phyloP scores from a whole-genome alignment of 1,284 basidiomycete species.

The Vanrija sp. region DNA sequence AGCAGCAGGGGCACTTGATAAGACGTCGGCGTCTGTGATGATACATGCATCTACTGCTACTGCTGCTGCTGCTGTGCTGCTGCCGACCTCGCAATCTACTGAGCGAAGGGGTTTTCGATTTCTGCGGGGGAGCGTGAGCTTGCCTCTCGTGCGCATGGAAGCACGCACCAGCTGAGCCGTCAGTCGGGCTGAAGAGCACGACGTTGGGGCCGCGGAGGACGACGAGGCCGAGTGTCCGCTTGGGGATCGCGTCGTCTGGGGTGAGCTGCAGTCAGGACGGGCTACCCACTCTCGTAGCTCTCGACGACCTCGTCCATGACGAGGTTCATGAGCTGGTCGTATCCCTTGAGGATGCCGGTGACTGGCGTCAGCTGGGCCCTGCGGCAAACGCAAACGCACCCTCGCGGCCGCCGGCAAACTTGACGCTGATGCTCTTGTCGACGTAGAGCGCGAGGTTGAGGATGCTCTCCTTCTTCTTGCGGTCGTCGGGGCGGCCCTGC shows the following conservation, averaged over 20 bases:
- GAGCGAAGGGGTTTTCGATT: constrained; percentile 48
- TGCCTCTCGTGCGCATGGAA: neutral
- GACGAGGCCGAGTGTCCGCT: constrained; percentile 70
- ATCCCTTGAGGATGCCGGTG: constrained; percentile 87
- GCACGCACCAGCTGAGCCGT: constrained; percentile 66
- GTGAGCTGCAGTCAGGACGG: constrained; percentile 1
- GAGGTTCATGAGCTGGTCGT: constrained; percentile 93
- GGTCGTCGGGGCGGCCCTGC: constrained; percentile 54
- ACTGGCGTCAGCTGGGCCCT: constrained; percentile 55
- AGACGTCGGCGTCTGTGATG: too few relatives aligned
- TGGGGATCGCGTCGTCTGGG: constrained; percentile 62
- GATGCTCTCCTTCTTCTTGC: constrained; percentile 91
- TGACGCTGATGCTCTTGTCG: constrained; percentile 87
- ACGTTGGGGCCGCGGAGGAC: constrained; percentile 90
- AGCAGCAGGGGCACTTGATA: too few relatives aligned
- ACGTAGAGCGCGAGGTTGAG: constrained; percentile 92
- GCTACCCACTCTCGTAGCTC: constrained; percentile 47
- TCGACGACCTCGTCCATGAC: constrained; percentile 55
- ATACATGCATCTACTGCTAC: too few relatives aligned
- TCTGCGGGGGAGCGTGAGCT: constrained; percentile 22
- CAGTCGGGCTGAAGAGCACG: constrained; percentile 84
- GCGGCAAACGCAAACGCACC: constrained; percentile 56
- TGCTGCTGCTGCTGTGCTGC: too few relatives aligned
- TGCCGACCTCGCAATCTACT: too few relatives aligned
- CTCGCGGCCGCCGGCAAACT: constrained; percentile 94